Evolutionary conservation across 73 alveolate genomes (phyloP), one percentile per base, ranked within the genome.

Genomic region (Breviolum minutum): DNA sequence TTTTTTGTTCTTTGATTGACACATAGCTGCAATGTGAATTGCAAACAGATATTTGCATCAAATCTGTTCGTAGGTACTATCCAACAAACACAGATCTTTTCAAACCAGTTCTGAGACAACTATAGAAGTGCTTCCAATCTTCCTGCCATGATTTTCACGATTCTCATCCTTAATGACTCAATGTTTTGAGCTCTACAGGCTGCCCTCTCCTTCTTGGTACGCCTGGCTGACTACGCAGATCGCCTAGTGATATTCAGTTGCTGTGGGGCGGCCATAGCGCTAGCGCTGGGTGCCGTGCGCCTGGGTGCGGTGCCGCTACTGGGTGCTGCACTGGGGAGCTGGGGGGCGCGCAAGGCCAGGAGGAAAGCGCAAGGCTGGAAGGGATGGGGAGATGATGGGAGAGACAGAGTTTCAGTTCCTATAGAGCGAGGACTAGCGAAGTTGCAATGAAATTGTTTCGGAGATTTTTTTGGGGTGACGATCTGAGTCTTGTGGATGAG

Each of bases 281-380:
- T 86, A 64, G 94, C 94, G 80, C 80, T 63, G 77, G 94, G 80
- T 63, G 81, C 63, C 8, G 32, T 27, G 63, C 94, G 94, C 64
- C 73, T 54, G n/a, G 60, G 48, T 10, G 79, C 94, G 8, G 29
- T 63, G 80, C 79, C 79, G 62, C 64, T 86, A 29, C 80, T 63
- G 81, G 62, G 17, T n/a, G 94, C 94, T 22, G 94, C 94, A 4
- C 64, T 61, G 79, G 94, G 76, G 32, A 63, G 32, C 76, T 86
- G 79, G 80, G 94, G 77, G 17, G 94, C 81, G 22, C 61, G 79
- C 29, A n/a, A 27, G 80, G 94, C 80, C 6, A 22, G 94, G 80
- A 61, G 79, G 80, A 63, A 61, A 61, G 94, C 94, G n/a, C 94
- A 86, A 86, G 94, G 94, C 63, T 48, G n/a, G 76, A 26, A 7